Percentiles rank a stretch among this genome's conserved stretches.
These are phyloP conservation scores for Suhomyces canberraensis DNA, from an alignment of 805 yeast genomes.

Conservation along the genomic window DNA sequence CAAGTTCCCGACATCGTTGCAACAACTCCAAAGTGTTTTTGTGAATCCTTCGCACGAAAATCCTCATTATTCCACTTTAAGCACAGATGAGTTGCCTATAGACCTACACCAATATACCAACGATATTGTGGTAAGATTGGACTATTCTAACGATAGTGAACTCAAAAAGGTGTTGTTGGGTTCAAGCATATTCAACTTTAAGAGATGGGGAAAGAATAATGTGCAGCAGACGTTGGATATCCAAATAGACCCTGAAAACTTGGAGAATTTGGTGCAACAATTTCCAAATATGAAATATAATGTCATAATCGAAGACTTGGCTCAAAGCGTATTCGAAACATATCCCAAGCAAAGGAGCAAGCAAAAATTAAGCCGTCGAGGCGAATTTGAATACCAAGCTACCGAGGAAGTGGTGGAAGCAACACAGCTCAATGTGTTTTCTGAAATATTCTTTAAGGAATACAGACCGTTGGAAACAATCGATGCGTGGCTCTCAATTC, in stretches of 20 bases:
- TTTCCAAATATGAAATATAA: conserved; percentile 27
- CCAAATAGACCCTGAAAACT: conserved; percentile 19
- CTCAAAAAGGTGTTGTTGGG: conserved; percentile 17
- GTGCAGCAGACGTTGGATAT: conserved; percentile 48
- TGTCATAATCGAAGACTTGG: conserved; percentile 54
- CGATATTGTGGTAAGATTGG: conserved; percentile 45
- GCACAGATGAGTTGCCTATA: conserved; percentile 32
- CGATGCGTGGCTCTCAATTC: conserved; percentile 64
- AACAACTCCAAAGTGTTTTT: background rate
- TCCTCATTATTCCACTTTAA: conserved; percentile 30
- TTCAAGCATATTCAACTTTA: conserved; percentile 11
- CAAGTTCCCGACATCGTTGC: background rate
- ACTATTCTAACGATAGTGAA: conserved; percentile 20
- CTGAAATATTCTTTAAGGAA: conserved; percentile 64
- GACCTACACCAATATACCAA: conserved; percentile 39
- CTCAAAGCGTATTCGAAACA: conserved; percentile 55
- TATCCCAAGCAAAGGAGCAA: conserved; percentile 34
- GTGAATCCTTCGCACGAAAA: background rate
- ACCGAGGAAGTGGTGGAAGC: conserved; percentile 12
- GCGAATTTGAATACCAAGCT: conserved; percentile 4
- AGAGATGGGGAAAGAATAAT: conserved; percentile 49
- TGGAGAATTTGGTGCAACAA: conserved; percentile 18
- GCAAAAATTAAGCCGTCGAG: conserved; percentile 9
- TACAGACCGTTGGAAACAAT: conserved; percentile 68
- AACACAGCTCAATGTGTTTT: conserved; percentile 13